A percentile compares a stretch with the other conserved stretches of the same genome.
phyloP scores from a whole-genome alignment of 228 moss, liverwort and hornwort species.

The Sphagnum fallax region DNA sequence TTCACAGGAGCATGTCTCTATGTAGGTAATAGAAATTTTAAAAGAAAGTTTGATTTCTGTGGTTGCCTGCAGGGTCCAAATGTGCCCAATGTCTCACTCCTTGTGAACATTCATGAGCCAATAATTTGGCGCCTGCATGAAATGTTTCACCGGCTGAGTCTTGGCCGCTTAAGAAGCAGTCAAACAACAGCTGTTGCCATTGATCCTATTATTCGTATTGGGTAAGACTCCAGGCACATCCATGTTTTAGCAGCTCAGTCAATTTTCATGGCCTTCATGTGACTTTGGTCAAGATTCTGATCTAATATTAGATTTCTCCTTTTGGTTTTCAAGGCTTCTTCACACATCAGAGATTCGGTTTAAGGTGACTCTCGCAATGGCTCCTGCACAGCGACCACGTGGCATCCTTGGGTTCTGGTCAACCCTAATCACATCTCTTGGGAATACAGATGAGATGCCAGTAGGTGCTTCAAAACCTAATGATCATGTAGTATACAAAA shows the following conservation, averaged over 20 bases:
- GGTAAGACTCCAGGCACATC: constrained; percentile 27
- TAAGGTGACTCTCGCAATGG: constrained; percentile 82
- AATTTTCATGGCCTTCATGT: not conserved
- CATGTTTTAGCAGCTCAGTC: too few relatives aligned
- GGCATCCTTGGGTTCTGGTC: constrained; percentile 96
- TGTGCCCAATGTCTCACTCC: constrained; percentile 55
- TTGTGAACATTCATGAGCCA: constrained; percentile 84
- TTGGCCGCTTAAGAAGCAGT: constrained; percentile 68
- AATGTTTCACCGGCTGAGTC: constrained; percentile 69
- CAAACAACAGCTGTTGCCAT: constrained; percentile 88
- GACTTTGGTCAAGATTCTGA: not conserved
- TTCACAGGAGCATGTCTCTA: too few relatives aligned
- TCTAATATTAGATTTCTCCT: not conserved
- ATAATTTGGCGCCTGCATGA: constrained; percentile 91
- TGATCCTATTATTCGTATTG: constrained; percentile 78
- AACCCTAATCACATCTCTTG: constrained; percentile 80
- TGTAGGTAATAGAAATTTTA: not conserved
- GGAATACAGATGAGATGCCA: constrained; percentile 96
- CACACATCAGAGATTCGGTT: constrained; percentile 84
- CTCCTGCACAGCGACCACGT: constrained; percentile 88
- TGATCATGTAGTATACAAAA: not conserved
- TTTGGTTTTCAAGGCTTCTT: constrained; percentile 44
- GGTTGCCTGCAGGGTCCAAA: constrained; percentile 57
- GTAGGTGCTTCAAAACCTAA: constrained; percentile 19
- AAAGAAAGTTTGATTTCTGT: not conserved